phyloP scores from a whole-genome alignment of 2,329 filamentous ascomycete species.

The Aspergillus aculeatus region DNA sequence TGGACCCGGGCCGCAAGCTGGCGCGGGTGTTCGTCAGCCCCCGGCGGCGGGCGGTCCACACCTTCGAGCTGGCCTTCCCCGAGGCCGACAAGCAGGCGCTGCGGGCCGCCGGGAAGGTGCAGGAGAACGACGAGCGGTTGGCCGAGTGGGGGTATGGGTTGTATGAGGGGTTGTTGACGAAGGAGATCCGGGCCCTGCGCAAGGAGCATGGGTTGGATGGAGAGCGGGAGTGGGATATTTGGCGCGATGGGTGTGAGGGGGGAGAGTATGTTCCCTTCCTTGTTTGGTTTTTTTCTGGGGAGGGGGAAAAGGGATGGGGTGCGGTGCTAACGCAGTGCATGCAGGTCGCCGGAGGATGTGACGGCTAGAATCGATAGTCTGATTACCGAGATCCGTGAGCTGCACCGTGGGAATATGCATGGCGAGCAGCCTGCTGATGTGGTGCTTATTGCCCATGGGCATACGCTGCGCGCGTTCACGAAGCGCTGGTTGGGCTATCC shows the following conservation, averaged over 20 bases:
- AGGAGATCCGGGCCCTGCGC: slow-evolving; percentile 52
- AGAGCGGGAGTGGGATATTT: slow-evolving; percentile 56
- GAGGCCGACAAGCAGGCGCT: slow-evolving; percentile 25
- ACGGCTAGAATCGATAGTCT: slow-evolving; percentile 43
- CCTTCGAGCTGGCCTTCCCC: slow-evolving; percentile 48
- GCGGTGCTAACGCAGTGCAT: slow-evolving; percentile 12
- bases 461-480: slow-evolving; percentile 47
- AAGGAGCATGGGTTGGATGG: slow-evolving; percentile 49
- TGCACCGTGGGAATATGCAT: slow-evolving; percentile 43
- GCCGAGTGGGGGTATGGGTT: slow-evolving; percentile 64
- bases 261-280: slow-evolving; percentile 47
- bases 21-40: slow-evolving; percentile 53
- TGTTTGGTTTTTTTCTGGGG: neutral
- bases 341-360: slow-evolving; percentile 38
- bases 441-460: slow-evolving; percentile 44
- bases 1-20: slow-evolving; percentile 49
- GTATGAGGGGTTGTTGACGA: slow-evolving; percentile 58
- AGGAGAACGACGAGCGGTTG: slow-evolving; percentile 50
- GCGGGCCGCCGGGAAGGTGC: slow-evolving; percentile 35
- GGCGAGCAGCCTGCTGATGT: slow-evolving; percentile 42
- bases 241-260: slow-evolving; percentile 58
- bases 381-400: slow-evolving; percentile 41
- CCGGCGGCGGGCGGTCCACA: slow-evolving; percentile 48
- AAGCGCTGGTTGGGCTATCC: slow-evolving; percentile 49
- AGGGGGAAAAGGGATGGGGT: neutral